Conservation (phyloP, 371 early-diverging fungal species). For the Haplosporangium sp. region DNA sequence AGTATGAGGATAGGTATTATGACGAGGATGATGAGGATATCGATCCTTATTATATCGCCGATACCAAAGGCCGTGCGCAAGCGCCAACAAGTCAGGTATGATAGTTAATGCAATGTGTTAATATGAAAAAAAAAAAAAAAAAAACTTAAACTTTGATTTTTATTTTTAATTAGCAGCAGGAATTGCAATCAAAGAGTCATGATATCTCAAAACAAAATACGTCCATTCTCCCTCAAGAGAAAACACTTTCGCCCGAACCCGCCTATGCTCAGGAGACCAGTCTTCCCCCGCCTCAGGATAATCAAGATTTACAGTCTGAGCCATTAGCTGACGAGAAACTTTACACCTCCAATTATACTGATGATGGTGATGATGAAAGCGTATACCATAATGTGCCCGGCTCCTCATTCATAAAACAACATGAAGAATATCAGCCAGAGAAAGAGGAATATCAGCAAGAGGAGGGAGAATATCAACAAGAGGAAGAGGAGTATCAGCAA, state of each 20-base stretch:
- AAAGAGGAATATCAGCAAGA: neutral
- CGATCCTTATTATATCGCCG: conserved; percentile 51
- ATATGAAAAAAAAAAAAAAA: no score
- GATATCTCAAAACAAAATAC: conserved; percentile 8
- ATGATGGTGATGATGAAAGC: conserved; percentile 2
- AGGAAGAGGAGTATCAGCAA: neutral
- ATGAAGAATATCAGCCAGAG: neutral
- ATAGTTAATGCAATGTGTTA: neutral
- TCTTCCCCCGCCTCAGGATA: neutral
- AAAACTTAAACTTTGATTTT: no score
- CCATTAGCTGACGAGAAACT: conserved; percentile 17
- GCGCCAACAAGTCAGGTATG: conserved; percentile 42
- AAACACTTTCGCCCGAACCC: conserved; percentile 20
- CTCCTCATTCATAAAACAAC: conserved; percentile 7
- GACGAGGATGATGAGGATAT: conserved; percentile 47
- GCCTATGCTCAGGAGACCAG: conserved; percentile 2
- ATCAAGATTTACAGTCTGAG: conserved; percentile 13
- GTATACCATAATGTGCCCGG: conserved; percentile 15
- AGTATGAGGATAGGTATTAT: conserved; percentile 21
- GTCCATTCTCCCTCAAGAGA: conserved; percentile 28
- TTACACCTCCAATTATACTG: conserved; percentile 18
- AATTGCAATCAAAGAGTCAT: conserved; percentile 8
- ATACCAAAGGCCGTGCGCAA: conserved; percentile 43
- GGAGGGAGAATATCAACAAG: no score
- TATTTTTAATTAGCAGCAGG: neutral